Base-by-base conservation (phyloP, 2,329 filamentous ascomycete species). In the Furcasterigmium furcatum region DNA sequence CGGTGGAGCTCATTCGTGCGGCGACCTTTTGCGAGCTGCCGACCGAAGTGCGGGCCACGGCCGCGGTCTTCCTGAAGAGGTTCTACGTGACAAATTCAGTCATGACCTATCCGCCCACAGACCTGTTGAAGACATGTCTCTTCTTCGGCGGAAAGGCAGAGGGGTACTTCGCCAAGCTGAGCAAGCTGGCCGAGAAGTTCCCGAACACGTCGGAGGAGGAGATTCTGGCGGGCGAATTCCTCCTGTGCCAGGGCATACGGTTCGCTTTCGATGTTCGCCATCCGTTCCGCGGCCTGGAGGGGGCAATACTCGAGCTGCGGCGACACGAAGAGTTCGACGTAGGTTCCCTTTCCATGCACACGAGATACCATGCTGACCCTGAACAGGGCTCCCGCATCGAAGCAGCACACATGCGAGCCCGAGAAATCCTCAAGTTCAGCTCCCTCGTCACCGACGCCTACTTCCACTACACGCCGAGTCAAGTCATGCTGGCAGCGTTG, bases 81-180 rank as follows among this genome's bases (percentile, higher is more conserved):
- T 97, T 99, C 76, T 99, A 97, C 71, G 79, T 96, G 30, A 92
- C 88, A 59, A 96, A 97, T 68, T 95, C 88, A 34, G 82, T 91
- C 59, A 96, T 97, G 88, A 96, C 91, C 24, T 97, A 99, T 63
- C 88, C 92, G 51, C 92, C 91, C 0, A 87, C 88, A 51, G 85
- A 90, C 52, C 87, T 97, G 54, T 84, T 95, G 62, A 89, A 91
- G 61, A 94, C 91, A 24, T 89, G 88, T 29, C 79, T 99, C 45
- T 97, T 95, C 73, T 88, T 99, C 52, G 91, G 91, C 9, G 91
- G 86, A 58, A 99, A 99, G 70, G 89, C 90, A 5, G 92, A 99
- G 60, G 89, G 89, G 49, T 81, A 84, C 62, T 91, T 92, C 64
- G 82, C 85, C 49, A 79, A 82, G 16, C 65, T 79, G 5, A 62